Base-by-base conservation (phyloP, 129 eudicot genomes). In the carrot (Daucus carota) region DNA sequence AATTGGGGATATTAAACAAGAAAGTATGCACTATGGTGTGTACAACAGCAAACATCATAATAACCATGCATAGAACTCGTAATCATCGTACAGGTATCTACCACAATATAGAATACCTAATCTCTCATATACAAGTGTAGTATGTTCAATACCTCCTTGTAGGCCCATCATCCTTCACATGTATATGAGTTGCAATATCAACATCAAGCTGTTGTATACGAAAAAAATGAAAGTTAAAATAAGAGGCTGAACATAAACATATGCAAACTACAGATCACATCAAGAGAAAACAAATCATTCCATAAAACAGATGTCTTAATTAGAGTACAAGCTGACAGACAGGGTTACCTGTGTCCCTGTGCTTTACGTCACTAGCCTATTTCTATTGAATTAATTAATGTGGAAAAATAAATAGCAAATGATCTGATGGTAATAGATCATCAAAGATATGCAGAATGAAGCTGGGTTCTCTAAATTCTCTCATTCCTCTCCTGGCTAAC, bases 141-240 rank as follows among this genome's bases (percentile, higher is more conserved):
- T 78, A 29, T 26, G 79, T 15, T 65, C 34, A 90, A 48, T 74
- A 93, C 98, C 98, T 93, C 84, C 96, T 88, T 85, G 81, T 86
- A 63, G 98, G 97, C 44, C 98, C 97, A 69, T 91, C 98, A 60
- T 87, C 92, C 88, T 88, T 89, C 40, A 93, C 88, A 47, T 84
- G 90, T 78, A 93, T 87, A 83, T 88, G 97, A 83, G 98, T 93
- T 45, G 91, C 83, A 76, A 93, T 82, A 85, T 90, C 93, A 77
- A 84, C 89, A 86, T 83, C 96, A 82, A 84, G 86, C 98, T 93
- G 91, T 73, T 54, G 73, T 77, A 66, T 62, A 43, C 31, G 47
- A 4, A 28, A 83, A 32, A 76, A 47, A 18, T 48, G 40, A 8
- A 29, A 52, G 44, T 48, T 32, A 29, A 65, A 34, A 31, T 11